A percentile compares a stretch with the other conserved stretches of the same genome.
phyloP scores from a whole-genome alignment of 495 filamentous ascomycete species.

The Aspergillus nanangensis region DNA sequence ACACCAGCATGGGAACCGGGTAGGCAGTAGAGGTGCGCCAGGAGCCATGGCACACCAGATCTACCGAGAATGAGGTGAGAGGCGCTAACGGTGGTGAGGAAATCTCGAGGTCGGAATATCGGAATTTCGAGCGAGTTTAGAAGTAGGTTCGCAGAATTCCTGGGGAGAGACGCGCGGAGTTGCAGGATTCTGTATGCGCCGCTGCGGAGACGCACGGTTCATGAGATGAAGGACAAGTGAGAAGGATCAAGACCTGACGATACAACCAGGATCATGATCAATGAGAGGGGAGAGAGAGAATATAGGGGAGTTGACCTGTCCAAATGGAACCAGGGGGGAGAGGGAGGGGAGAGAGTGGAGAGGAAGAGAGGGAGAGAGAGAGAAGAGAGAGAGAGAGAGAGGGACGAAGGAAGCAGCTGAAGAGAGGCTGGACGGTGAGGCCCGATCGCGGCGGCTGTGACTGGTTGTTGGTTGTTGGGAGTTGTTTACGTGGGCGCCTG shows the following conservation, averaged over 20 bases:
- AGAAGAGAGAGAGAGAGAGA: constrained; percentile 1
- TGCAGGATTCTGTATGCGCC: background rate
- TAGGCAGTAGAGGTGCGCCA: constrained; percentile 65
- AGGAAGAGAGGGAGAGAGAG: constrained; percentile 4
- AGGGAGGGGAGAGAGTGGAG: background rate
- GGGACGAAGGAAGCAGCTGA: background rate
- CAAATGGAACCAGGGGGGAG: background rate
- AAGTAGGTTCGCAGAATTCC: too few relatives aligned
- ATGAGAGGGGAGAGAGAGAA: constrained; percentile 1
- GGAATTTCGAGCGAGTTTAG: too few relatives aligned
- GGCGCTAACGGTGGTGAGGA: background rate
- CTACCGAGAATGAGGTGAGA: background rate
- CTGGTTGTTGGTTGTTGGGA: too few relatives aligned
- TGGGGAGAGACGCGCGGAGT: background rate
- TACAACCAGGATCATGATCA: constrained; percentile 9
- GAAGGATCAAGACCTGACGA: constrained; percentile 11
- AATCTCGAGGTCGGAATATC: background rate
- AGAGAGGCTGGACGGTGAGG: constrained; percentile 29
- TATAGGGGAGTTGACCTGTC: constrained; percentile 2
- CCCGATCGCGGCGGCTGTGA: constrained; percentile 28
- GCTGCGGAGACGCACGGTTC: background rate
- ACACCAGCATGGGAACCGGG: constrained; percentile 92
- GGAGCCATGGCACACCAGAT: constrained; percentile 44
- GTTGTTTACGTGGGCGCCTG: constrained; percentile 39
- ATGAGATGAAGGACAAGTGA: constrained; percentile 14